A percentile compares a stretch with the other conserved stretches of the same genome.
Conservation (phyloP, 2,329 filamentous ascomycete genomes). For the Epicoccum sorghinum region DNA sequence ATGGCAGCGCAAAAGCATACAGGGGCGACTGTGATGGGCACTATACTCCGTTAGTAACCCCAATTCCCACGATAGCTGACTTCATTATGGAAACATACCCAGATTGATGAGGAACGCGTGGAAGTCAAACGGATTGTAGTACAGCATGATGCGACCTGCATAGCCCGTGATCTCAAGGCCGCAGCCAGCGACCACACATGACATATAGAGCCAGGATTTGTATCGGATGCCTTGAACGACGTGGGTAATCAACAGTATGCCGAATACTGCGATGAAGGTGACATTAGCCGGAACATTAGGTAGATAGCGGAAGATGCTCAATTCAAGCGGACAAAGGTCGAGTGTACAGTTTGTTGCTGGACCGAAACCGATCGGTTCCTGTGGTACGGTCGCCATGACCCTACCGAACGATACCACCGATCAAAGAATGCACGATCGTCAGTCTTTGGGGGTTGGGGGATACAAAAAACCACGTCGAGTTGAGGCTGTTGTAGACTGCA, state of each 20-base stretch:
- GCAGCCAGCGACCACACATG: slow-evolving; percentile 7
- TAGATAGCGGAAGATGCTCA: slow-evolving; percentile 13
- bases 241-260: slow-evolving; percentile 5
- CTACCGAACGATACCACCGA: no score
- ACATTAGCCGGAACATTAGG: slow-evolving; percentile 10
- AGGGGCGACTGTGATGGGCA: slow-evolving; percentile 19
- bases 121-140: slow-evolving; percentile 22
- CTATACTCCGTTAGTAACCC: not conserved
- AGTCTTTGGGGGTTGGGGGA: no score
- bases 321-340: slow-evolving; percentile 10
- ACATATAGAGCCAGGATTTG: slow-evolving; percentile 6
- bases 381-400: not conserved
- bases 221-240: slow-evolving; percentile 8
- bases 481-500: not conserved
- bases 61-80: not conserved
- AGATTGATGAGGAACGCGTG: slow-evolving; percentile 17
- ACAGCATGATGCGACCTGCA: slow-evolving; percentile 13
- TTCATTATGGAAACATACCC: not conserved
- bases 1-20: slow-evolving; percentile 22
- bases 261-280: slow-evolving; percentile 9
- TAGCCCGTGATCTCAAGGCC: slow-evolving; percentile 17
- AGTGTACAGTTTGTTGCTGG: slow-evolving; percentile 19
- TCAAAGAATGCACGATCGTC: no score
- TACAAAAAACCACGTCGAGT: no score
- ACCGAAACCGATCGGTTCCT: not conserved